A percentile compares a stretch with the other conserved stretches of the same genome.
These are phyloP conservation scores for Naganishia randhawae DNA, from an alignment of 768 basidiomycete genomes.

Conservation along the genomic window DNA sequence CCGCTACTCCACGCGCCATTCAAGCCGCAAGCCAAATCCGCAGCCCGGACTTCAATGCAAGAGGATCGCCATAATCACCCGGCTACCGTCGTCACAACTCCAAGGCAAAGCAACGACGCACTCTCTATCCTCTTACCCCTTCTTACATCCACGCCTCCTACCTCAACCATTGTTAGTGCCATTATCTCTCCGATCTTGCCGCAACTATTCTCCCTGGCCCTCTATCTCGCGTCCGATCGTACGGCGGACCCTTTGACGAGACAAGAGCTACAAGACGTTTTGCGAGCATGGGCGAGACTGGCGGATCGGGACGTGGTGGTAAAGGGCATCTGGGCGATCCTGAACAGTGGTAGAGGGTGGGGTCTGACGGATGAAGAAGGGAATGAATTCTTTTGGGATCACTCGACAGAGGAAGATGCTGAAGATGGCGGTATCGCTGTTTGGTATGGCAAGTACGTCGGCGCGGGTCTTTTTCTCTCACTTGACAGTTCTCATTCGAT, in stretches of 20 bases:
- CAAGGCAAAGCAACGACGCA: conserved; percentile 41
- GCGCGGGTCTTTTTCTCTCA: not conserved
- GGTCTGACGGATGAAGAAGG: conserved; percentile 54
- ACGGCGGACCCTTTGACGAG: conserved; percentile 64
- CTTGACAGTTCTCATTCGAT: not conserved
- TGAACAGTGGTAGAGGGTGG: conserved; percentile 48
- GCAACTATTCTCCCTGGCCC: conserved; percentile 63
- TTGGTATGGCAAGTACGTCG: conserved; percentile 20
- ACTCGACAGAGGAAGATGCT: conserved; percentile 50
- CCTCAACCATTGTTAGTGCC: conserved; percentile 62
- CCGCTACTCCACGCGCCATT: conserved; percentile 36
- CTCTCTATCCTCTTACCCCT: conserved; percentile 55
- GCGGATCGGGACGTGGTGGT: conserved; percentile 58
- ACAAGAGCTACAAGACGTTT: conserved; percentile 60
- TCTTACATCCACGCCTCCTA: conserved; percentile 73
- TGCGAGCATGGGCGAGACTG: conserved; percentile 73
- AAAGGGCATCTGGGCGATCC: conserved; percentile 61
- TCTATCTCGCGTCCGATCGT: conserved; percentile 55
- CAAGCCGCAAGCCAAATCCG: conserved; percentile 43
- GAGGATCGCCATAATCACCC: not conserved
- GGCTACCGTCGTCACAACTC: conserved; percentile 55
- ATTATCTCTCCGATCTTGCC: conserved; percentile 68
- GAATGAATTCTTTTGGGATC: conserved; percentile 58
- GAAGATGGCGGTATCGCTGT: conserved; percentile 42
- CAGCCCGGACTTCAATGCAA: not conserved